phyloP scores from a whole-genome alignment of 176 grass and related monocot genomes.

The Panicum miliaceum region DNA sequence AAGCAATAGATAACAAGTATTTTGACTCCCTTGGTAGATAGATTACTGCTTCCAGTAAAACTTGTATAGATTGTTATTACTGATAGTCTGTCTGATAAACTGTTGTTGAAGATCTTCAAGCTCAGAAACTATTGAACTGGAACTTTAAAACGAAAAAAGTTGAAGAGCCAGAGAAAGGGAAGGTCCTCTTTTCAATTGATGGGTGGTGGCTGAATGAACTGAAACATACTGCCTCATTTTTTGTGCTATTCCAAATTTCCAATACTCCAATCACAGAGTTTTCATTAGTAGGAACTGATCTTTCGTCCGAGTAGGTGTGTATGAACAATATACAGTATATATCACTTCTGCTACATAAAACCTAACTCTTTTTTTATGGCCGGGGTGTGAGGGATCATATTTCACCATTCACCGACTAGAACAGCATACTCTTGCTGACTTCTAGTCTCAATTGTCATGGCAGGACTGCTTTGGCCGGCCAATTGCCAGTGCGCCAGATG shows the following conservation, averaged over 20 bases:
- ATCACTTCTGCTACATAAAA: background rate
- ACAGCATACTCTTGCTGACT: background rate
- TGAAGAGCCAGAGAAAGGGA: background rate
- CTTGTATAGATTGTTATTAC: background rate
- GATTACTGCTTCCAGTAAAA: slow-evolving; percentile 22
- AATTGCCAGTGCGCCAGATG: slow-evolving; percentile 83
- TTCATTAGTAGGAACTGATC: background rate
- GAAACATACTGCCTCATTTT: background rate
- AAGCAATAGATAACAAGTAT: background rate
- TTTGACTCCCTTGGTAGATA: background rate
- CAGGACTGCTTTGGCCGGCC: slow-evolving; percentile 93
- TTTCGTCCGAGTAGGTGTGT: background rate
- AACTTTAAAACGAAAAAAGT: background rate
- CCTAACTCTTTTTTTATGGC: background rate
- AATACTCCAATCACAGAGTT: background rate
- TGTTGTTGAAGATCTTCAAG: slow-evolving; percentile 21
- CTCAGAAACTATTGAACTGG: background rate
- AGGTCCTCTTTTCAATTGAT: background rate
- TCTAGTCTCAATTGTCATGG: background rate
- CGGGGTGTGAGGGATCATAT: background rate
- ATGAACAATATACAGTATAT: background rate
- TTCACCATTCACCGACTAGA: slow-evolving; percentile 3
- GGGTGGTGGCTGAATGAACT: background rate
- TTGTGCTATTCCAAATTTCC: background rate
- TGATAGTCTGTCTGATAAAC: background rate